phyloP scores from a whole-genome alignment of 1,284 basidiomycete genomes.

The Kwoniella shivajii region DNA sequence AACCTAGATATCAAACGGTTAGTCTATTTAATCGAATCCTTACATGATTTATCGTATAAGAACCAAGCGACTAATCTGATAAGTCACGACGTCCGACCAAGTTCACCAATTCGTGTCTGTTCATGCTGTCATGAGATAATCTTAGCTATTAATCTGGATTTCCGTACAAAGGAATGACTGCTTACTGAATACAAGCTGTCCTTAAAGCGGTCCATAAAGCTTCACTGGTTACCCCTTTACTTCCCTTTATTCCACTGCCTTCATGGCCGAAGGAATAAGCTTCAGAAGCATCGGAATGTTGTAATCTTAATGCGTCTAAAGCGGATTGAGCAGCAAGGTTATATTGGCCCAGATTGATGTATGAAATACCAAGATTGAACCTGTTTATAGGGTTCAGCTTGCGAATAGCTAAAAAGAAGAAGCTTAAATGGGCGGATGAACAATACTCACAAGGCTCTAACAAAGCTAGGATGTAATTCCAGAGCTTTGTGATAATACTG shows the following conservation, averaged over 20 bases:
- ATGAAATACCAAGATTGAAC: slow-evolving; percentile 89
- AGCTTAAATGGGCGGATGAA: not conserved
- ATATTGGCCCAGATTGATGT: slow-evolving; percentile 82
- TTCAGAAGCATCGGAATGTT: slow-evolving; percentile 72
- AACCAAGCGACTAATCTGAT: slow-evolving; percentile 66
- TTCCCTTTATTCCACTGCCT: not conserved
- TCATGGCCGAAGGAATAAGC: slow-evolving; percentile 54
- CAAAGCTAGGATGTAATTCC: slow-evolving; percentile 87
- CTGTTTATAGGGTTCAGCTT: slow-evolving; percentile 50
- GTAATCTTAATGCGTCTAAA: slow-evolving; percentile 78
- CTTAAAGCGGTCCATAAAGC: slow-evolving; percentile 83
- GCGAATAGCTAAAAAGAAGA: not conserved
- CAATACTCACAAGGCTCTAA: slow-evolving; percentile 72
- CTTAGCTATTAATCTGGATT: not conserved
- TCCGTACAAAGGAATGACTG: not conserved
- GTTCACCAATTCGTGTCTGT: slow-evolving; percentile 69
- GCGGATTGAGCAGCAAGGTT: slow-evolving; percentile 82
- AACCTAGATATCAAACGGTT: too few species aligned
- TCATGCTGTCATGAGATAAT: slow-evolving; percentile 55
- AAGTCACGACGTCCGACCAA: slow-evolving; percentile 71
- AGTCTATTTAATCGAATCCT: too few species aligned
- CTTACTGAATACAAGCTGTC: slow-evolving; percentile 69
- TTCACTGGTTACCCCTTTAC: slow-evolving; percentile 70
- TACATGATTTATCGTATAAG: too few species aligned
- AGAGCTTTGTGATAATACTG: slow-evolving; percentile 88